These are phyloP conservation scores for Nakazawaea peltata DNA, from an alignment of 805 yeast genomes.

Conservation along the genomic window DNA sequence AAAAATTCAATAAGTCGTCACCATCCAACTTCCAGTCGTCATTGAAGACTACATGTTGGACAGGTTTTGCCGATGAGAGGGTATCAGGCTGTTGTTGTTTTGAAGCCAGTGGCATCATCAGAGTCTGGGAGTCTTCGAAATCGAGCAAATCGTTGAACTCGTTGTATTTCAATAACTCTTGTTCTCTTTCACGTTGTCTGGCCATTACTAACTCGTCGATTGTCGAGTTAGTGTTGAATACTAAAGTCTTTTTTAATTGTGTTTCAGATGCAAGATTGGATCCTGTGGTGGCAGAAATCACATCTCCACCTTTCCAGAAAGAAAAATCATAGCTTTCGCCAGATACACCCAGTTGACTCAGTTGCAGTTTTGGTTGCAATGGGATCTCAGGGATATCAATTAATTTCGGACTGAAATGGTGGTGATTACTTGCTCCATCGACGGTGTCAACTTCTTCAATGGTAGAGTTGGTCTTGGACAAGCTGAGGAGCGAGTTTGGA, in stretches of 20 bases:
- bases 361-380: not conserved
- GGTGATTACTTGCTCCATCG: conserved; percentile 1
- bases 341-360: not conserved
- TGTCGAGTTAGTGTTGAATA: conserved; percentile 8
- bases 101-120: not conserved
- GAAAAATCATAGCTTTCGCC: conserved; percentile 3
- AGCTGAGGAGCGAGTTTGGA: conserved; percentile 12
- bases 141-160: conserved; percentile 11
- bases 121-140: conserved; percentile 3
- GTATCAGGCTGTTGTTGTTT: not conserved
- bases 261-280: not conserved
- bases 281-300: not conserved
- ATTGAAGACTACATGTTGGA: conserved; percentile 5
- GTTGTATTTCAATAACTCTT: conserved; percentile 11
- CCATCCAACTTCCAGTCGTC: conserved; percentile 11
- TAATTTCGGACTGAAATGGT: conserved; percentile 7
- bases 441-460: conserved; percentile 11
- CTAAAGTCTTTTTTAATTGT: conserved; percentile 4
- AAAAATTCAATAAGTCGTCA: conserved; percentile 9
- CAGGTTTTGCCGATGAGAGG: not conserved
- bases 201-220: conserved; percentile 10
- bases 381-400: conserved; percentile 10
- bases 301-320: conserved; percentile 6
- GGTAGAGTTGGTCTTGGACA: conserved; percentile 14
- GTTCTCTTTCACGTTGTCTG: conserved; percentile 10